Evolutionary conservation across 345 rosid genomes (phyloP), one percentile per base, ranked within the genome.

Genomic region (Arabidopsis suecica): DNA sequence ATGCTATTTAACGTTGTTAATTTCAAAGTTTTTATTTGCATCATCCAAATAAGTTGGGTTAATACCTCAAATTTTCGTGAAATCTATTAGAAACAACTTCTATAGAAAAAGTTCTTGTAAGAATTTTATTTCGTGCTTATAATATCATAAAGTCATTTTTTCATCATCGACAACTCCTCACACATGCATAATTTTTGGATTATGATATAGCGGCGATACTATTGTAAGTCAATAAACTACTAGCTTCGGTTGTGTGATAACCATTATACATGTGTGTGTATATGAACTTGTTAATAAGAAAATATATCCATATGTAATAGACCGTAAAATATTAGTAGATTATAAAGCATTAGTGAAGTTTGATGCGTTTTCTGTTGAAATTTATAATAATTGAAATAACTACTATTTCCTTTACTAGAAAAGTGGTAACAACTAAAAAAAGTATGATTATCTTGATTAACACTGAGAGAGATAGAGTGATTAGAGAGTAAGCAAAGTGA

Each of bases 401-500:
- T 22, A 18, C 32, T 3, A 28, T 23, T 65, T 23, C 11, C 32
- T 45, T 36, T 44, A 33, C 65, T 65, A 48, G 51, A 25, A 16
- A 66, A 57, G 51, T 33, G 50, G 51, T 33, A 55, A 42, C 44
- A 55, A 23, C 36, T 47, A 32, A 32, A 48, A 42, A 12, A 71
- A 65, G 51, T 59, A 50, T 59, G 47, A 45, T 64, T 64, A 56
- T 56, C 51, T 22, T 60, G 58, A 76, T 76, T 60, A 68, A 40
- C 64, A 23, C 42, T 68, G 9, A 54, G 51, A 55, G 51, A 68
- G 65, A 67, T 59, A 51, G 53, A 5, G 78, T 54, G 71, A 70
- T 77, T 77, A 77, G 32, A 77, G 69, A 70, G 36, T 34, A 62
- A 70, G 71, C 80, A 69, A 77, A 69, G 65, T 77, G 71, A 28